Base-by-base conservation (phyloP, 2,329 filamentous ascomycete genomes). In the Metarhizium anisopliae region DNA sequence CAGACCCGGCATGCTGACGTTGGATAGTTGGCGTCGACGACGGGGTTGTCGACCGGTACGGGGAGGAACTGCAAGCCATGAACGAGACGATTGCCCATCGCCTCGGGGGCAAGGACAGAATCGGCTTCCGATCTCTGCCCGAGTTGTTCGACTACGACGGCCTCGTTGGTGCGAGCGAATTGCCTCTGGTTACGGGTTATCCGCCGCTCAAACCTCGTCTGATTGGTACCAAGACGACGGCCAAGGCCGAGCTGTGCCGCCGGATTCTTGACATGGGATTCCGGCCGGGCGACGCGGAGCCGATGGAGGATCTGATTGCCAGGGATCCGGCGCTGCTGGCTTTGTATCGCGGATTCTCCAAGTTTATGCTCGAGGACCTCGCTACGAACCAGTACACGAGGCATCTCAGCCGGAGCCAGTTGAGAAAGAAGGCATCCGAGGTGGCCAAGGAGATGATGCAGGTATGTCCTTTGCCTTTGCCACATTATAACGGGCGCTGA, bases 291-390 rank as follows among this genome's bases (percentile, higher is more conserved):
- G 62, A 53, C 64, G 58, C 57, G 59, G 58, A 61, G 66, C 59
- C 59, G 64, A 61, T 52, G 61, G 55, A 58, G 59, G 18, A 47
- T 55, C 62, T 68, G 56, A 60, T 66, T 47, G 59, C 62, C 29
- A 65, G 63, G 61, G 62, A 69, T 61, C 66, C 59, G 55, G 64
- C 59, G 59, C n/a, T 62, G 29, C 68, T 88, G 38, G 72, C 74
- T 4, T 73, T 77, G 55, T 85, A 87, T 65, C 75, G 77, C 55
- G 75, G 80, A 49, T 86, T 84, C 65, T 84, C 83, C 29, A 80
- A 83, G 42, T 72, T 88, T 47, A 85, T 70, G 67, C 61, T 70
- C 30, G 63, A 70, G 55, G 68, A 70, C 54, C 59, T 68, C 5
- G 61, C 64, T 35, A 60, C 59, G 2, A 66, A 65, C 47, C 61